A percentile compares a stretch with the other conserved stretches of the same genome.
These are phyloP conservation scores for Toxoplasma gondii DNA, from an alignment of 169 alveolate genomes.

Conservation along the genomic window DNA sequence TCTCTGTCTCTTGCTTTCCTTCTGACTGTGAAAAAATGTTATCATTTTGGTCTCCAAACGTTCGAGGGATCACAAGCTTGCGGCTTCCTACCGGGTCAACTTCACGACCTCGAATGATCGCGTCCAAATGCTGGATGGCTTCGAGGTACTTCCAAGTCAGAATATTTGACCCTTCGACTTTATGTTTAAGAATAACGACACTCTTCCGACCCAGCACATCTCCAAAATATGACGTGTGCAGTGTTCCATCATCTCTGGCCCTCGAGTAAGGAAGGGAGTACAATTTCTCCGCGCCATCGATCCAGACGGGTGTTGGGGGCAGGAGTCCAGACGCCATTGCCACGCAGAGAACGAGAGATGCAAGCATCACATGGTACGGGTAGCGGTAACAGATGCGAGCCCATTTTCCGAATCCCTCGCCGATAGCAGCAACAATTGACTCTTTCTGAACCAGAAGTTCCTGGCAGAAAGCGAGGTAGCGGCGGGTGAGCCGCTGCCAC, in stretches of 20 bases:
- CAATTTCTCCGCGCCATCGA: conserved; percentile 78
- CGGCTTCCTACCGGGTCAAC: conserved; percentile 79
- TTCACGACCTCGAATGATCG: conserved; percentile 77
- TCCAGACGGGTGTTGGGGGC: conserved; percentile 77
- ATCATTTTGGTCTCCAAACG: conserved; percentile 48
- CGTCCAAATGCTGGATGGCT: conserved; percentile 73
- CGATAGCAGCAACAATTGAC: conserved; percentile 61
- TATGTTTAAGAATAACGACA: conserved; percentile 70
- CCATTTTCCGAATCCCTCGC: conserved; percentile 64
- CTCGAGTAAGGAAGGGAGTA: conserved; percentile 77
- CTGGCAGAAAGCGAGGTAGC: conserved; percentile 37
- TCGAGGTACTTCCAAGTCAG: conserved; percentile 79
- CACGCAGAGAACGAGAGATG: conserved; percentile 55
- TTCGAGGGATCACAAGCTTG: conserved; percentile 72
- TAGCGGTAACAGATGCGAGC: conserved; percentile 61
- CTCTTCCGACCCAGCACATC: conserved; percentile 74
- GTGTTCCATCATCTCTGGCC: conserved; percentile 76
- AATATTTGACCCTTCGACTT: conserved; percentile 74
- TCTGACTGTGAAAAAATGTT: conserved; percentile 1
- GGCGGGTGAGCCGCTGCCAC: not conserved
- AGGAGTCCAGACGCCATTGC: conserved; percentile 71
- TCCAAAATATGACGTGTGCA: conserved; percentile 72
- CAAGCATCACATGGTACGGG: conserved; percentile 51
- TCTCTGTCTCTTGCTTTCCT: not conserved
- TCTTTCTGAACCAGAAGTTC: conserved; percentile 67